Conservation (phyloP, 306 rosid genomes). For the Fagus crenata region DNA sequence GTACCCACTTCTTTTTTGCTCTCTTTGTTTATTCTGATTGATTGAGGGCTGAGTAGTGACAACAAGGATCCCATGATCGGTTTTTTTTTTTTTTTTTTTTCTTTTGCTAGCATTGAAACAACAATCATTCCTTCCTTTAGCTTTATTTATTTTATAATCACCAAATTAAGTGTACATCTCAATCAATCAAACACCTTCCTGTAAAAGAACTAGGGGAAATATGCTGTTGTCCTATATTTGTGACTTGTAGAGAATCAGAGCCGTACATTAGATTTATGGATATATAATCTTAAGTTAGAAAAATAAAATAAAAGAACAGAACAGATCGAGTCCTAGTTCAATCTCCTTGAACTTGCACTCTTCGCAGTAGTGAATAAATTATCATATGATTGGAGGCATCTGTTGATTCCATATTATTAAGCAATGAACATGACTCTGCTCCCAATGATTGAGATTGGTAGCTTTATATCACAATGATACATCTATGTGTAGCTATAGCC, state of each 20-base stretch:
- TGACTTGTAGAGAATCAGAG: conserved; percentile 12
- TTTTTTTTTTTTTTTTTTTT: not conserved
- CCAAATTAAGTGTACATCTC: conserved; percentile 1
- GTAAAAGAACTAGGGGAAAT: not conserved
- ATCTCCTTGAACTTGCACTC: not conserved
- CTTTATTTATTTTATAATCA: not conserved
- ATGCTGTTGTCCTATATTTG: not conserved
- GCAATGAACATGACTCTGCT: not conserved
- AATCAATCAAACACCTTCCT: conserved; percentile 8
- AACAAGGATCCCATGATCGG: conserved; percentile 22
- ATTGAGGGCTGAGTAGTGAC: conserved; percentile 25
- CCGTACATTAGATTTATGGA: conserved; percentile 22
- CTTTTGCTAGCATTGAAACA: conserved; percentile 3
- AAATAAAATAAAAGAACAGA: conserved; percentile 16
- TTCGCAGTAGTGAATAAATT: too few species aligned
- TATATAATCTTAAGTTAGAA: not conserved
- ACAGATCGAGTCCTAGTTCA: not conserved
- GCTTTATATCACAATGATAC: too few species aligned
- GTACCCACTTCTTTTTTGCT: conserved; percentile 10
- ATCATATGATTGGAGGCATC: not conserved
- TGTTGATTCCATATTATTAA: conserved; percentile 1
- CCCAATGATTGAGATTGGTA: not conserved
- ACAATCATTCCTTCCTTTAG: conserved; percentile 8
- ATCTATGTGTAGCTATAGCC: not conserved
- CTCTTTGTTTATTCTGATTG: conserved; percentile 5